These are phyloP conservation scores for Arthrobotrys sinensis DNA, from an alignment of 2,329 filamentous ascomycete species.

Conservation along the genomic window DNA sequence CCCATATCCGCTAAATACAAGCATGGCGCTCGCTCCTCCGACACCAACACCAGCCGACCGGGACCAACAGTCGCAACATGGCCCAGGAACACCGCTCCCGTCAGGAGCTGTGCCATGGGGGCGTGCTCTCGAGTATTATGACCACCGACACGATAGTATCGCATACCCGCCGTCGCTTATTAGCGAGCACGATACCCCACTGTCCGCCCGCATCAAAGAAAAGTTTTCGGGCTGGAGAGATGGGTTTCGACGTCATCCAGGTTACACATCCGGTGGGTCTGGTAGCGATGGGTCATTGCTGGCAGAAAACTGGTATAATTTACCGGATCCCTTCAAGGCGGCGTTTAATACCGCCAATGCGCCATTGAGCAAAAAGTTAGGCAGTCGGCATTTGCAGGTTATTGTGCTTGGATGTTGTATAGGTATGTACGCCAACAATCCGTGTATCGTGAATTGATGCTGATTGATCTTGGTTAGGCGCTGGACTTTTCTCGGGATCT, in stretches of 20 bases:
- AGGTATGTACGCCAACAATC: constrained; percentile 26
- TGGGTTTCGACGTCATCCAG: constrained; percentile 55
- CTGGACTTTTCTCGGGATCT: constrained; percentile 76
- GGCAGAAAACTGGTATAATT: constrained; percentile 55
- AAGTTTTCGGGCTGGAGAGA: constrained; percentile 38
- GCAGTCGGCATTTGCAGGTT: constrained; percentile 53
- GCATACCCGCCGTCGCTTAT: constrained; percentile 56
- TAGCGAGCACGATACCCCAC: constrained; percentile 44
- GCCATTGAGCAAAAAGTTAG: constrained; percentile 50
- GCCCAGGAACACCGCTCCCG: constrained; percentile 41
- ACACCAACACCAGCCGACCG: constrained; percentile 40
- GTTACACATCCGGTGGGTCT: constrained; percentile 37
- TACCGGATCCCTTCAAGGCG: constrained; percentile 56
- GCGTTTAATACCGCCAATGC: constrained; percentile 56
- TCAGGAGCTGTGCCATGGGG: constrained; percentile 57
- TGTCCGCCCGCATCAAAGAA: constrained; percentile 49
- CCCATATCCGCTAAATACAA: constrained; percentile 37
- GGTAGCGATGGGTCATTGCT: constrained; percentile 38
- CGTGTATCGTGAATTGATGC: neutral
- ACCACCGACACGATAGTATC: constrained; percentile 53
- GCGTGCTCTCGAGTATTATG: constrained; percentile 48
- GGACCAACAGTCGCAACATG: constrained; percentile 48
- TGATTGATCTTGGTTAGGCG: constrained; percentile 66
- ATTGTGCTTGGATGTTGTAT: constrained; percentile 56
- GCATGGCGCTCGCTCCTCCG: constrained; percentile 44